Evolutionary conservation across 2,329 filamentous ascomycete species (phyloP).

Genomic region (Phyllosticta paracitricarpa): DNA sequence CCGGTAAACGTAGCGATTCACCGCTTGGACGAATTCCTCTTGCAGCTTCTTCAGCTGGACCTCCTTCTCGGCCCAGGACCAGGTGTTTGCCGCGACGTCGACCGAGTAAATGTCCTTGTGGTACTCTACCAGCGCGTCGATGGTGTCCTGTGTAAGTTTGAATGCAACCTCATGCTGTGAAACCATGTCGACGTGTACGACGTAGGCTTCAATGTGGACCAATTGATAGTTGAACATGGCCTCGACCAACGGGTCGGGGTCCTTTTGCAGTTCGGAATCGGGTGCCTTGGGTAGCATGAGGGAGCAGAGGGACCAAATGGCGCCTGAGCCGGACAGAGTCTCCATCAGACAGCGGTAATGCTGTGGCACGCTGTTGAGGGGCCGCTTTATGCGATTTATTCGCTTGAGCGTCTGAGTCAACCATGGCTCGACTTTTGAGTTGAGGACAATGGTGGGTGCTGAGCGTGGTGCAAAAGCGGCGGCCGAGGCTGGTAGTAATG

Average conservation of each 20-base stretch:
- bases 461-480: constrained; percentile 91
- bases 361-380: constrained; percentile 91
- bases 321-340: constrained; percentile 77
- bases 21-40: constrained; percentile 89
- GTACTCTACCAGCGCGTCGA: constrained; percentile 86
- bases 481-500: constrained; percentile 88
- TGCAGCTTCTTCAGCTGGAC: constrained; percentile 94
- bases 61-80: constrained; percentile 95
- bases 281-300: constrained; percentile 87
- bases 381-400: constrained; percentile 92
- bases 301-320: constrained; percentile 90
- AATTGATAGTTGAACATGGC: constrained; percentile 88
- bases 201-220: constrained; percentile 90
- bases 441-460: constrained; percentile 88
- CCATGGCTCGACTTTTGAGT: constrained; percentile 89
- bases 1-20: constrained; percentile 95
- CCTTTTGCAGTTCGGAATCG: constrained; percentile 71
- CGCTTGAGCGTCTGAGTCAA: constrained; percentile 93
- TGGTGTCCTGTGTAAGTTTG: constrained; percentile 92
- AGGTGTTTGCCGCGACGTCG: constrained; percentile 79
- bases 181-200: constrained; percentile 98
- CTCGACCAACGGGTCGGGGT: constrained; percentile 73
- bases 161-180: constrained; percentile 94
- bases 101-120: constrained; percentile 93
- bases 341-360: constrained; percentile 94